Evolutionary conservation across 768 basidiomycete genomes (phyloP).

Genomic region (Dioszegia crocea): DNA sequence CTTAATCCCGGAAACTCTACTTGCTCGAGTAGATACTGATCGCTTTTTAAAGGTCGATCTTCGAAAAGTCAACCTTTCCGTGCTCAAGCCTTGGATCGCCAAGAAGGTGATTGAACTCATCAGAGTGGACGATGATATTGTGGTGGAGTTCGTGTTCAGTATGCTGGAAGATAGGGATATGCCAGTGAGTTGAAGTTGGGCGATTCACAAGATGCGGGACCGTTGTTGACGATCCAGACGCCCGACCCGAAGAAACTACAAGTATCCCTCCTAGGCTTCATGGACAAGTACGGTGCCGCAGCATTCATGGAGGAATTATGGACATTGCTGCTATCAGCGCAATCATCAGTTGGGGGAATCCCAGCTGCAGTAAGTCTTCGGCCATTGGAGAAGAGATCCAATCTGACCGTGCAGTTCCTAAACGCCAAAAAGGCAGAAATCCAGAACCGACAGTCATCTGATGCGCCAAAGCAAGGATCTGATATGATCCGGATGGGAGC

Average conservation of each 20-base stretch:
- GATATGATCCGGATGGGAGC: slow-evolving; percentile 4
- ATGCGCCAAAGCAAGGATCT: slow-evolving; percentile 17
- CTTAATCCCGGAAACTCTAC: too few relatives aligned
- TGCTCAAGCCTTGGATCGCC: slow-evolving; percentile 92
- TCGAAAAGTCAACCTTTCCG: slow-evolving; percentile 86
- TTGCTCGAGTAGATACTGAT: too few relatives aligned
- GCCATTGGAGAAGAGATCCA: too few relatives aligned
- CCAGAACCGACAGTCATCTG: slow-evolving; percentile 28
- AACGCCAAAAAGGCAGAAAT: slow-evolving; percentile 49
- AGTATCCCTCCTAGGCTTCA: slow-evolving; percentile 86
- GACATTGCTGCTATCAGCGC: slow-evolving; percentile 88
- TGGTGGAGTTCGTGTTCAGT: slow-evolving; percentile 94
- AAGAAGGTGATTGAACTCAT: slow-evolving; percentile 76
- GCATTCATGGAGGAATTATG: slow-evolving; percentile 84
- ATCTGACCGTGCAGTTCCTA: slow-evolving; percentile 47
- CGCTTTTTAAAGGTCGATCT: slow-evolving; percentile 70
- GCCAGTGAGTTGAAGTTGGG: slow-evolving; percentile 58
- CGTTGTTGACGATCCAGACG: slow-evolving; percentile 54
- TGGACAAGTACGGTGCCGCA: slow-evolving; percentile 72
- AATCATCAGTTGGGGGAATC: slow-evolving; percentile 79
- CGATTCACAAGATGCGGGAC: not conserved
- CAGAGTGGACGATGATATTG: slow-evolving; percentile 93
- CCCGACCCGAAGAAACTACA: slow-evolving; percentile 96
- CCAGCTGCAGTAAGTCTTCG: slow-evolving; percentile 60
- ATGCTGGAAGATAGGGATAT: slow-evolving; percentile 79